A percentile compares a stretch with the other conserved stretches of the same genome.
These are phyloP conservation scores for Phycomyces nitens DNA, from an alignment of 192 early-diverging fungal species.

Conservation along the genomic window DNA sequence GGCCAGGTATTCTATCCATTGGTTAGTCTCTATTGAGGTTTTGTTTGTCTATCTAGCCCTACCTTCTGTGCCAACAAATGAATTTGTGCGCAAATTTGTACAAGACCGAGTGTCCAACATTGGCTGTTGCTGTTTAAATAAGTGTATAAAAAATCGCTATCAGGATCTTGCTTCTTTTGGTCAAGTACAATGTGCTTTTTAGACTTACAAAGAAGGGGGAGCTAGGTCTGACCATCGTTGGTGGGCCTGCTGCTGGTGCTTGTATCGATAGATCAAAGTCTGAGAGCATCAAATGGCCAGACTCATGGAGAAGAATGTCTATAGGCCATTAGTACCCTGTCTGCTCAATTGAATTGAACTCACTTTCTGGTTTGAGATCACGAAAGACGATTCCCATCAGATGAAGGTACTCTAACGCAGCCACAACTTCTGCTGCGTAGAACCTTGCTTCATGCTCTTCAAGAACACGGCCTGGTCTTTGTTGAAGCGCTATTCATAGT, in stretches of 20 bases:
- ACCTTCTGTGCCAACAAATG: constrained; percentile 42
- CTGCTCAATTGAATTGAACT: not conserved
- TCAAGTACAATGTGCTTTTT: too few species aligned
- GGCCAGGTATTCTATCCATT: constrained; percentile 24
- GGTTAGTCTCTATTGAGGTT: not conserved
- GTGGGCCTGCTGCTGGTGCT: constrained; percentile 73
- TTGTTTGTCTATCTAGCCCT: not conserved
- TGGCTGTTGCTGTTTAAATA: not conserved
- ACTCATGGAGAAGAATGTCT: constrained; percentile 88
- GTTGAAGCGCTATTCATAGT: constrained; percentile 65
- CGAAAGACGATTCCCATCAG: constrained; percentile 94
- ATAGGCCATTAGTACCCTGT: not conserved
- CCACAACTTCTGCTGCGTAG: constrained; percentile 96
- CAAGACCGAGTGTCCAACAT: constrained; percentile 17
- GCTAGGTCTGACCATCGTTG: constrained; percentile 60
- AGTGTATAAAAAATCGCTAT: not conserved
- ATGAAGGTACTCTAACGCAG: constrained; percentile 94
- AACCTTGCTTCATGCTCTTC: constrained; percentile 89
- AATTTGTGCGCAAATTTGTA: constrained; percentile 69
- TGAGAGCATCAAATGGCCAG: constrained; percentile 95
- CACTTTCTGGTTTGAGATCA: constrained; percentile 97
- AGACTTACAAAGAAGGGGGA: constrained; percentile 55
- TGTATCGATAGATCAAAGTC: constrained; percentile 99
- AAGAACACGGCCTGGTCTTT: constrained; percentile 80
- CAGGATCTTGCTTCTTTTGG: not conserved